phyloP scores from a whole-genome alignment of 768 basidiomycete genomes.

The Boletales sp. region DNA sequence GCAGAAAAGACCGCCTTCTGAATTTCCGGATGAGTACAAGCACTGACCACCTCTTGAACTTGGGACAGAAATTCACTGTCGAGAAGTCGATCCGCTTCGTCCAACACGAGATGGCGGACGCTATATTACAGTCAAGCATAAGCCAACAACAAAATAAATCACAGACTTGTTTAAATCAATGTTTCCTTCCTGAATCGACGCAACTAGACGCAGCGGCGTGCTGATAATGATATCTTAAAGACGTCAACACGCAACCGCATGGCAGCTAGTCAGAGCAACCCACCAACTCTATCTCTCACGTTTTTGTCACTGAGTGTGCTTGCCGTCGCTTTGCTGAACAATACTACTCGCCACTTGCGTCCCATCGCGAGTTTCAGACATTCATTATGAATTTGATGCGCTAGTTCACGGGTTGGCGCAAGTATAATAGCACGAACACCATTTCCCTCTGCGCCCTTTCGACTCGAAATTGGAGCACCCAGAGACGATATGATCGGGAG shows the following conservation, averaged over 20 bases:
- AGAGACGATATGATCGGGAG: conserved; percentile 73
- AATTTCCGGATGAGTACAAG: conserved; percentile 63
- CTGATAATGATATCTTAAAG: conserved; percentile 81
- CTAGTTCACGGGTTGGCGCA: conserved; percentile 93
- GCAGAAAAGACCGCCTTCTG: conserved; percentile 95
- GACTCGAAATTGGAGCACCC: conserved; percentile 48
- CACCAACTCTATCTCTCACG: conserved; percentile 74
- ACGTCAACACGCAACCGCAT: background rate
- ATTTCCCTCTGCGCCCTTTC: conserved; percentile 40
- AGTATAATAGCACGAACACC: conserved; percentile 80
- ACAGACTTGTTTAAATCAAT: conserved; percentile 73
- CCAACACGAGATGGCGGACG: conserved; percentile 81
- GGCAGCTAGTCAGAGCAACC: conserved; percentile 26
- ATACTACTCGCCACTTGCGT: conserved; percentile 75
- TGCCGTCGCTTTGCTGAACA: conserved; percentile 90
- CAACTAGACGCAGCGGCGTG: conserved; percentile 86
- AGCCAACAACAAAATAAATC: background rate
- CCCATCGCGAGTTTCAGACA: conserved; percentile 78
- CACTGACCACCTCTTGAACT: conserved; percentile 79
- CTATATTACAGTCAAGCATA: conserved; percentile 36
- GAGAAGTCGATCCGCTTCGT: conserved; percentile 90
- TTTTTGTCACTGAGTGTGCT: conserved; percentile 70
- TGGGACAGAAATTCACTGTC: conserved; percentile 87
- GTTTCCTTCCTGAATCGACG: conserved; percentile 65
- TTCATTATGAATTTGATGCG: conserved; percentile 93